Evolutionary conservation across 495 filamentous ascomycete genomes (phyloP).

Genomic region (Zalerion maritima): DNA sequence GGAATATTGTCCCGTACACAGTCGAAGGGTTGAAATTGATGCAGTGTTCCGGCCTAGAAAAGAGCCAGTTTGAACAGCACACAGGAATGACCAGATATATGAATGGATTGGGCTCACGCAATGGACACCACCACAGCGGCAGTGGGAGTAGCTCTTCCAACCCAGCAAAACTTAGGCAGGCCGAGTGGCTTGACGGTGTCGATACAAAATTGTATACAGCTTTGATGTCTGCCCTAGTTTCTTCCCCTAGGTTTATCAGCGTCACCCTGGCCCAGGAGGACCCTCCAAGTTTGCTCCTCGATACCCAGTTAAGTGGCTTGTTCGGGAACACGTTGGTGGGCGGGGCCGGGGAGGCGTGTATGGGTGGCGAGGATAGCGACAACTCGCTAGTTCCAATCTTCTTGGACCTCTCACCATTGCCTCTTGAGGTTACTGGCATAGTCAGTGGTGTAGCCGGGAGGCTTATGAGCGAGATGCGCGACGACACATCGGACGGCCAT

Average conservation of each 20-base stretch:
- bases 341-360: too few species aligned
- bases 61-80: too few species aligned
- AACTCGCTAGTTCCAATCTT: conserved; percentile 78
- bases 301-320: conserved; percentile 52
- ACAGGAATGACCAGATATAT: conserved; percentile 10
- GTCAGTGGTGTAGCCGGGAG: conserved; percentile 81
- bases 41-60: conserved; percentile 58
- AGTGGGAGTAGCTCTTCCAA: conserved; percentile 4
- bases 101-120: conserved; percentile 12
- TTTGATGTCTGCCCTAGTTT: conserved; percentile 52
- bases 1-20: conserved; percentile 58
- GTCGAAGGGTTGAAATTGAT: conserved; percentile 55
- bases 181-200: conserved; percentile 33
- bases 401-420: conserved; percentile 66
- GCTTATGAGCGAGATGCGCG: conserved; percentile 43
- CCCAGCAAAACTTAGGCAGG: too few species aligned
- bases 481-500: conserved; percentile 1
- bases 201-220: conserved; percentile 53
- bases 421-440: conserved; percentile 82
- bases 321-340: conserved; percentile 63
- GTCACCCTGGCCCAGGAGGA: conserved; percentile 76
- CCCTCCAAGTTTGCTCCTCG: conserved; percentile 68
- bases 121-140: conserved; percentile 14
- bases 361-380: too few species aligned
- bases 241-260: conserved; percentile 66